Conservation (phyloP, 192 early-diverging fungal genomes). For the Obelidium mucronatum region DNA sequence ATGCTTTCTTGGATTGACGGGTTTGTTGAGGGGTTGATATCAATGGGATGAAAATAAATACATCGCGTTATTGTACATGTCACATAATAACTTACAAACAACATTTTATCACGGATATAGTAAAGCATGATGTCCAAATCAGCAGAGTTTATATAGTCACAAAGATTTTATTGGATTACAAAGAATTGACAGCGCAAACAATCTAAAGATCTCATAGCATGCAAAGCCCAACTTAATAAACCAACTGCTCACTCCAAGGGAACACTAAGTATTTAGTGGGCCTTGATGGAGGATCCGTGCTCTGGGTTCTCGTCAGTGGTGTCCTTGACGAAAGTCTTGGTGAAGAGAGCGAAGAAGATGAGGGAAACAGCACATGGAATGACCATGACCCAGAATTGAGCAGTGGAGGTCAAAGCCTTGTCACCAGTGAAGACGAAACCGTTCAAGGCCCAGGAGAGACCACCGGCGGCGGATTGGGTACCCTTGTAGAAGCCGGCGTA, state of each 20-base stretch:
- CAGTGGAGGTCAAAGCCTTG: slow-evolving; percentile 3
- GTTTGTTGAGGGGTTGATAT: not conserved
- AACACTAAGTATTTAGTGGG: slow-evolving; percentile 36
- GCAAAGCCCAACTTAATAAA: too few relatives aligned
- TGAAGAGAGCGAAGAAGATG: slow-evolving; percentile 30
- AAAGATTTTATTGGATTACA: too few relatives aligned
- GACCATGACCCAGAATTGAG: slow-evolving; percentile 38
- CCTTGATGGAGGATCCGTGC: not conserved
- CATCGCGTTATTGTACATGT: too few relatives aligned
- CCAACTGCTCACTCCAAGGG: too few relatives aligned
- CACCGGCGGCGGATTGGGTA: too few relatives aligned
- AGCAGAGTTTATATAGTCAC: too few relatives aligned
- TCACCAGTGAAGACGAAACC: slow-evolving; percentile 29
- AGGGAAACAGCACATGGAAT: slow-evolving; percentile 19
- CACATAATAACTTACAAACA: too few relatives aligned
- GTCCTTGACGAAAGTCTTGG: slow-evolving; percentile 31
- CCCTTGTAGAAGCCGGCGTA: slow-evolving; percentile 89
- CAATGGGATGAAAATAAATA: not conserved
- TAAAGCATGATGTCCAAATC: too few relatives aligned
- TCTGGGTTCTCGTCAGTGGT: slow-evolving; percentile 17
- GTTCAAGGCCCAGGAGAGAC: slow-evolving; percentile 35
- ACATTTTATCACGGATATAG: too few relatives aligned
- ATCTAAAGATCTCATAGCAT: too few relatives aligned
- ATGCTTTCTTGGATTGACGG: not conserved
- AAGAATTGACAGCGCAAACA: too few relatives aligned